These are phyloP conservation scores for Populus deltoides DNA, from an alignment of 345 rosid genomes.

Conservation along the genomic window DNA sequence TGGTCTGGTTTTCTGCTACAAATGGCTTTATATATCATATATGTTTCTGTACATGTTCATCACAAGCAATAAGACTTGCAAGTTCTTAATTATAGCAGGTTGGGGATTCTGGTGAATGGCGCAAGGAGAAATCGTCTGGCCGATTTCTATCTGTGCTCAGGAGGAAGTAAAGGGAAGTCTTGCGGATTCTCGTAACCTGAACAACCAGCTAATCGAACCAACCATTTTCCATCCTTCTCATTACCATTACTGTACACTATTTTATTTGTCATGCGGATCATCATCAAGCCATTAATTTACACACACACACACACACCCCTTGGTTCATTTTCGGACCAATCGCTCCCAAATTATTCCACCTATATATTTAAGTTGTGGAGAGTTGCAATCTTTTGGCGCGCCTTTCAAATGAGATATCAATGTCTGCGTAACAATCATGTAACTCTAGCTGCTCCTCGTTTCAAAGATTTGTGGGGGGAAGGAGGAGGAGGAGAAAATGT, in stretches of 20 bases:
- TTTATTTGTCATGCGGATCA: not conserved
- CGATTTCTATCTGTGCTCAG: slow-evolving; percentile 83
- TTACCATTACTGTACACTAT: slow-evolving; percentile 33
- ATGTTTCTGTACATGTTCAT: not conserved
- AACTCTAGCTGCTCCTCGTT: not conserved
- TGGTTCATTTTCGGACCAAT: not conserved
- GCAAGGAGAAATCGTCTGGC: slow-evolving; percentile 64
- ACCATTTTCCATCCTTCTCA: not conserved
- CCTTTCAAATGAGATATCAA: not conserved
- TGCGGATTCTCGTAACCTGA: slow-evolving; percentile 12
- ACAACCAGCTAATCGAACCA: not conserved
- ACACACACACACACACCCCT: too few species aligned
- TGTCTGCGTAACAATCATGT: not conserved
- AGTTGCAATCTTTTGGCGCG: not conserved
- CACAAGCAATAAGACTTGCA: not conserved
- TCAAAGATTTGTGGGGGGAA: too few species aligned
- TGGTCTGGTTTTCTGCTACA: not conserved
- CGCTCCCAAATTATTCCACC: not conserved
- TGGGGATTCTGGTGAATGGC: slow-evolving; percentile 64
- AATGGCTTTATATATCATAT: not conserved
- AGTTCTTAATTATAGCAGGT: slow-evolving; percentile 46
- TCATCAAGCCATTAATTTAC: not conserved
- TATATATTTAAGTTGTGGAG: not conserved
- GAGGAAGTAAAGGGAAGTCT: slow-evolving; percentile 28
- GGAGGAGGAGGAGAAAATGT: not conserved